Base-by-base conservation (phyloP, 805 yeast species). In the Metschnikowia lachancei region DNA sequence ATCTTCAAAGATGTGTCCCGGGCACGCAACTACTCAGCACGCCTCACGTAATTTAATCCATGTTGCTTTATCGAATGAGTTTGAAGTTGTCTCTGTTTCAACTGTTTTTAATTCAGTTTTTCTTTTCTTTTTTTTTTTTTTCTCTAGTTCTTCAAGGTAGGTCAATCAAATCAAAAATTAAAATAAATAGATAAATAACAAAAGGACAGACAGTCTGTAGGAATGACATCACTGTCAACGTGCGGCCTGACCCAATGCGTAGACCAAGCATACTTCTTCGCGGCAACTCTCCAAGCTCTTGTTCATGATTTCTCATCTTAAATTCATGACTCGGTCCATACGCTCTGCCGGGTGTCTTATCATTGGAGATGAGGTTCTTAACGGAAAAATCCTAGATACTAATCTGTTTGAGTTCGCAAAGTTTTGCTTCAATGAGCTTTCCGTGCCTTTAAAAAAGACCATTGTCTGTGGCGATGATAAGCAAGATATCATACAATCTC, bases 311-410 rank as follows among this genome's bases (percentile, higher is more conserved):
- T 35, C 47, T 33, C 47, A 42, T 24, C 31, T 52, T 18, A 32
- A 45, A 30, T 35, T 42, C 35, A 53, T 53, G 58, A 32, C 57
- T 24, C 45, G 45, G 36, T 31, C 60, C 7, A 65, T 70, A 10
- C 51, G 54, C 39, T 62, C 69, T 2, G 78, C 81, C 1, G 81
- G 79, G 2, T 75, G 79, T 52, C 67, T 79, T 43, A 80, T 83
- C 36, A 89, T 89, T 42, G 96, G 96, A 4, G 96, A 89, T 64
- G 97, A 89, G 65, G 85, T 89, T 2, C 76, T 89, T 46, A 89
- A 87, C 55, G 95, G 95, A 5, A 89, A 89, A 65, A 87, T 89
- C 50, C 65, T 72, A 4, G 97, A 89, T 58, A 79, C 92, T 1
- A 89, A 89, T 62, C 85, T 95, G 7, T 69, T 76, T 51, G 78